Evolutionary conservation across 768 basidiomycete genomes (phyloP).

Genomic region (Glaciozyma antarctica): DNA sequence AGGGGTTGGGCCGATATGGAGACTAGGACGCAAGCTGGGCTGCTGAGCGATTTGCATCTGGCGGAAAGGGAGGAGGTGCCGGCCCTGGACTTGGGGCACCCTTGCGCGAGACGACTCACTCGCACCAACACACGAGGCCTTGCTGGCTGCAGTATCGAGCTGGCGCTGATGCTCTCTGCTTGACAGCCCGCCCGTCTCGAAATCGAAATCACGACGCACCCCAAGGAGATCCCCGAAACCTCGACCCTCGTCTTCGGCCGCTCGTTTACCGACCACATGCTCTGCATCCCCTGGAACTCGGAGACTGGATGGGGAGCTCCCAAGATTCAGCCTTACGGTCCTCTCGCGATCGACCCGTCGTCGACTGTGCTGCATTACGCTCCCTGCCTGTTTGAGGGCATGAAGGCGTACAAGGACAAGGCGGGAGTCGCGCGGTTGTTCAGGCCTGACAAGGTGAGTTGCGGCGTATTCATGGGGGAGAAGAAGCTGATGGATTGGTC

Average conservation of each 20-base stretch:
- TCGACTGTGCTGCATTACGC: constrained; percentile 84
- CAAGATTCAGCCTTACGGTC: constrained; percentile 70
- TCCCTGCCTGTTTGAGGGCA: constrained; percentile 75
- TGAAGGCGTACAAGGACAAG: constrained; percentile 43
- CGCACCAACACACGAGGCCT: no score
- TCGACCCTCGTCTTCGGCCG: constrained; percentile 63
- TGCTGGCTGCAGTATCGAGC: no score
- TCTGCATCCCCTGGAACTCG: constrained; percentile 50
- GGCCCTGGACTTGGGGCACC: no score
- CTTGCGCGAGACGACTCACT: no score
- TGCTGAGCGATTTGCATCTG: no score
- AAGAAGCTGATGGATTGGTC: no score
- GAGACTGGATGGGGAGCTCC: constrained; percentile 73
- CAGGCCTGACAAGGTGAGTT: constrained; percentile 55
- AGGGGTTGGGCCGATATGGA: no score
- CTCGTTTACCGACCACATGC: constrained; percentile 49
- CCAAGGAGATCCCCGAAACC: neutral
- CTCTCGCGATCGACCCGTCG: constrained; percentile 63
- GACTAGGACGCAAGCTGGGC: no score
- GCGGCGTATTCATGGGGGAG: no score
- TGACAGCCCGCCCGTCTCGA: neutral
- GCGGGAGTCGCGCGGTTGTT: constrained; percentile 62
- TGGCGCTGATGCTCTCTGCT: neutral
- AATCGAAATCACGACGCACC: neutral
- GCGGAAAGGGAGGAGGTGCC: no score